phyloP scores from a whole-genome alignment of 1,284 basidiomycete genomes.

The Crepidotus sp. region DNA sequence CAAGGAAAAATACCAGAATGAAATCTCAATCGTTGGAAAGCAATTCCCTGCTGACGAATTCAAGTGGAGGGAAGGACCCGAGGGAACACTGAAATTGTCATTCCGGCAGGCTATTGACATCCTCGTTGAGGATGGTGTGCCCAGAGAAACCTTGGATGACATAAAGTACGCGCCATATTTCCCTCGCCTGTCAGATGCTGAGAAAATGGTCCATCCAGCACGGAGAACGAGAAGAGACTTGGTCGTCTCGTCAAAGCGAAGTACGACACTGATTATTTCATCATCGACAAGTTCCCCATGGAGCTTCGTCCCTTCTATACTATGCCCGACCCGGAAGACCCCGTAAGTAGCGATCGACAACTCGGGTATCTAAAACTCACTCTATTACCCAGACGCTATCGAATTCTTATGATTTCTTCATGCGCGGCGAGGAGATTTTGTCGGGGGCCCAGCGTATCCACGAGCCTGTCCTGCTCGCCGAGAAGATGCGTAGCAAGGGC shows the following conservation, averaged over 20 bases:
- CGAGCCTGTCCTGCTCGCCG: slow-evolving; percentile 74
- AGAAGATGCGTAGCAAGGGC: slow-evolving; percentile 77
- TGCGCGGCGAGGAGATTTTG: slow-evolving; percentile 97
- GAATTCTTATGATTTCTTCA: slow-evolving; percentile 99
- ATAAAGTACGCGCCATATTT: slow-evolving; percentile 52
- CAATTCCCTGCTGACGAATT: slow-evolving; percentile 92
- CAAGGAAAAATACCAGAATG: slow-evolving; percentile 67
- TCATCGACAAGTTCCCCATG: slow-evolving; percentile 95
- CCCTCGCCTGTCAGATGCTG: neutral
- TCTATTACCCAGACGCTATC: slow-evolving; percentile 58
- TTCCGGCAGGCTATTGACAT: slow-evolving; percentile 87
- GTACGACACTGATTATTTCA: slow-evolving; percentile 96
- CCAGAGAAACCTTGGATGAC: slow-evolving; percentile 71
- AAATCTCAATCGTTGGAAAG: slow-evolving; percentile 73
- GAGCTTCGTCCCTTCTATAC: slow-evolving; percentile 96
- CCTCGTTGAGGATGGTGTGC: slow-evolving; percentile 76
- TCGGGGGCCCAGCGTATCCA: slow-evolving; percentile 97
- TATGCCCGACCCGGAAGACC: slow-evolving; percentile 88
- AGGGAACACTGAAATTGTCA: slow-evolving; percentile 73
- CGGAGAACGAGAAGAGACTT: slow-evolving; percentile 87
- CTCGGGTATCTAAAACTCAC: slow-evolving; percentile 1
- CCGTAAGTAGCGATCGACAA: slow-evolving; percentile 40
- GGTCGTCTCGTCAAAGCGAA: slow-evolving; percentile 85
- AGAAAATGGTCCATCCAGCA: slow-evolving; percentile 40
- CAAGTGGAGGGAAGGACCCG: slow-evolving; percentile 75